Base-by-base conservation (phyloP, 2,329 filamentous ascomycete genomes). In the Ceratocystis destructans region DNA sequence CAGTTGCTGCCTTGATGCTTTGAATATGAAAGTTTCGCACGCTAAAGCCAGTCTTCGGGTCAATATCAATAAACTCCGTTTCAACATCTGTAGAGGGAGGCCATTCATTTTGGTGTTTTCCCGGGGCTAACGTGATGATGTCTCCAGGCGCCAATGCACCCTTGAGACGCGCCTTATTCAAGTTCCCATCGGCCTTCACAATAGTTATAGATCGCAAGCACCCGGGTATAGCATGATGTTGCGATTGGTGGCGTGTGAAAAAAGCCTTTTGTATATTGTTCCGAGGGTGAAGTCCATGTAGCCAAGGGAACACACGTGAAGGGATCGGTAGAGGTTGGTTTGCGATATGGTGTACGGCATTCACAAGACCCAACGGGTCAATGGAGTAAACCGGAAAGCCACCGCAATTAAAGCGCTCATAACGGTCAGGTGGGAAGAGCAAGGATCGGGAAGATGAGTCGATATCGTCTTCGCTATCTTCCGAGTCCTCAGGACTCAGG, bases 21-120 rank as follows among this genome's bases (percentile, higher is more conserved):
- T 99, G 94, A 48, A 97, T 97, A 71, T 97, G 93, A 73, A 99
- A 99, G 74, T 97, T 97, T 59, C 94, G 85, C 55, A 97, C 92
- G 3, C 90, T 96, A 73, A 97, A 97, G 7, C 94, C 94, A 70
- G 96, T 89, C 66, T 79, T 83, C 1, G 94, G 94, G 72, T 99
- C 94, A 50, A 87, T 82, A 55, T 96, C 89, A 68, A 91, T 77
- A 72, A 99, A 96, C 25, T 85, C 80, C 57, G 82, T 76, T 17
- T 76, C 76, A 55, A 37, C n/a, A 20, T 50, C 62, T 31, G 62
- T 4, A 25, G 7, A 1, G 25, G 37, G 7, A 25, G 20, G 44
- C 65, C 15, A 41, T 59, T 64, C 25, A 78, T 71, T 46, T 84
- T 80, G 67, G 97, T 75, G 57, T 97, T 80, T 75, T 97, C 94